Evolutionary conservation across 345 rosid genomes (phyloP), one percentile per base, ranked within the genome.

Genomic region (Linum tenue): DNA sequence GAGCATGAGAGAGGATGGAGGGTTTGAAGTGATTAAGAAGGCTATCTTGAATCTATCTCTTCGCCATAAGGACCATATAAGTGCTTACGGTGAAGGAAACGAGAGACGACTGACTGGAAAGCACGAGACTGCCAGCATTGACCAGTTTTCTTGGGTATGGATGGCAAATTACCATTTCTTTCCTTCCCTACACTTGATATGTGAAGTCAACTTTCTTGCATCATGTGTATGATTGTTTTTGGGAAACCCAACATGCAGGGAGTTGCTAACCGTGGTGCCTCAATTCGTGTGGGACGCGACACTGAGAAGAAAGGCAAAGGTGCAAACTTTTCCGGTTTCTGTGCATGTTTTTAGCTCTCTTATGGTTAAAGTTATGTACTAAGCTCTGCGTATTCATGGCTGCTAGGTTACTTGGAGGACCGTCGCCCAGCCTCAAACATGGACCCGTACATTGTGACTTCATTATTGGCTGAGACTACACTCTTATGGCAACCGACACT

Each of bases 61-160:
- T 69, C 95, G 92, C 62, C 99, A 90, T 70, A 70, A 64, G 70
- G 97, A 85, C 4, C 99, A 94, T 72, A 94, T 94, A 3, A 86
- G 88, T 64, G 96, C 97, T 3, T 94, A 90, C 10, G 99, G 97
- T 71, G 99, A 94, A 85, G 99, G 99, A 63, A 94, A 94, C 48
- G 99, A 94, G 81, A 88, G 97, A 78, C 86, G 96, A 77, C 70
- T 94, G 77, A 94, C 97, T 0, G 97, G 99, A 74, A 90, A 88
- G 84, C 99, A 94, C 37, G 97, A 94, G 79, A 94, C 99, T 43
- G 97, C 99, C 70, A 88, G 75, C 83, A 94, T 94, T 4, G 48
- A 88, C 81, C 70, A 83, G 22, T 94, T 94, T 82, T 88, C 99
- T 64, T 94, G 99, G 99, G 99, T 94, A 85, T 64, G 77, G 31